phyloP scores from a whole-genome alignment of 2,329 filamentous ascomycete species.

The Colletotrichum graminicola region DNA sequence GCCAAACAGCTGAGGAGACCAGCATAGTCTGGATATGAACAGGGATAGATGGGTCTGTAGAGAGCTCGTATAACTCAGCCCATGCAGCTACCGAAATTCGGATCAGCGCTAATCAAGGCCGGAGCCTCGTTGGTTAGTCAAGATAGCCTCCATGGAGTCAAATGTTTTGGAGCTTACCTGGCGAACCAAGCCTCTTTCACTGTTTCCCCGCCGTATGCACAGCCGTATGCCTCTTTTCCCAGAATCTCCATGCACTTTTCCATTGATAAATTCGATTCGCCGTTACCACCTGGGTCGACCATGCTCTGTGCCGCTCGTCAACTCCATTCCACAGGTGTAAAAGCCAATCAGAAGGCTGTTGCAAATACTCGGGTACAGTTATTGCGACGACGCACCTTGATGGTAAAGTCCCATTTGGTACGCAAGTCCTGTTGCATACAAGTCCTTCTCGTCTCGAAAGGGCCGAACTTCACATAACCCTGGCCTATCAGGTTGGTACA shows the following conservation, averaged over 20 bases:
- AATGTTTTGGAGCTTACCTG: neutral
- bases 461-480: neutral
- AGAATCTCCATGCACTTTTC: neutral
- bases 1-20: neutral
- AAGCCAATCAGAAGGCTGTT: neutral
- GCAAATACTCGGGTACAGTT: neutral
- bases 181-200: neutral
- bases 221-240: constrained; percentile 7
- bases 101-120: neutral
- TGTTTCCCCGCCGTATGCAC: neutral
- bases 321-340: neutral
- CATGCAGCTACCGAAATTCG: constrained; percentile 8
- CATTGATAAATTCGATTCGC: neutral
- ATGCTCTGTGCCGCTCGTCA: neutral
- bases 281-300: neutral
- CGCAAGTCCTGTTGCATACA: constrained; percentile 3
- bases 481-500: neutral
- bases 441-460: neutral
- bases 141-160: no score
- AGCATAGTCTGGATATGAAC: neutral
- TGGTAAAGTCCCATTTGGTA: constrained; percentile 1
- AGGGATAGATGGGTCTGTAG: neutral
- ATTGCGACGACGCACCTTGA: neutral
- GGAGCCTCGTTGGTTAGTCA: neutral
- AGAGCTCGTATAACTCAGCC: neutral